Percentiles rank a stretch among this genome's conserved stretches.
Conservation (phyloP, 2,329 filamentous ascomycete species). For the Huntiella savannae region DNA sequence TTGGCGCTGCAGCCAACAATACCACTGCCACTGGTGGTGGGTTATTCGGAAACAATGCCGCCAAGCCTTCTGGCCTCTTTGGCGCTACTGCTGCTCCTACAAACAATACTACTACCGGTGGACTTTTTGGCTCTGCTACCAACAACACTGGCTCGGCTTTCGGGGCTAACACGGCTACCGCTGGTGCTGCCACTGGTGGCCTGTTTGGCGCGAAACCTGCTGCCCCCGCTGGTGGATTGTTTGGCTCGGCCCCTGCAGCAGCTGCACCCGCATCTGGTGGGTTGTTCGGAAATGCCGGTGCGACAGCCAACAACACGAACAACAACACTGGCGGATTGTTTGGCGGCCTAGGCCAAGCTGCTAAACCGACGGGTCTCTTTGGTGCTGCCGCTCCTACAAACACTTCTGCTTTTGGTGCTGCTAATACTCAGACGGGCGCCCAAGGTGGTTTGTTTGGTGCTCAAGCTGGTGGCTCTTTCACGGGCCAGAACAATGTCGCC, state of each 20-base stretch:
- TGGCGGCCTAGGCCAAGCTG: slow-evolving; percentile 13
- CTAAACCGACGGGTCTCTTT: slow-evolving; percentile 29
- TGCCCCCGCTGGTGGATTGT: slow-evolving; percentile 14
- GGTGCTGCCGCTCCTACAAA: slow-evolving; percentile 24
- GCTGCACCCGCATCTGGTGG: slow-evolving; percentile 15
- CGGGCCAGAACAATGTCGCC: slow-evolving; percentile 32
- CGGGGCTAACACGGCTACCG: slow-evolving; percentile 14
- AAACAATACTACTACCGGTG: slow-evolving; percentile 13
- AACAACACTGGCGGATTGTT: slow-evolving; percentile 22
- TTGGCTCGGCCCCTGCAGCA: slow-evolving; percentile 21
- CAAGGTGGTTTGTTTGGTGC: slow-evolving; percentile 26
- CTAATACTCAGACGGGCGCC: slow-evolving; percentile 26
- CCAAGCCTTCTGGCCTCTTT: slow-evolving; percentile 26
- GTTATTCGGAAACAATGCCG: slow-evolving; percentile 4
- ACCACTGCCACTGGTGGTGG: slow-evolving; percentile 15
- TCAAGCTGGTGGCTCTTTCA: slow-evolving; percentile 20
- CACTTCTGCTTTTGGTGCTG: slow-evolving; percentile 35
- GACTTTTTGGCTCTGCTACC: slow-evolving; percentile 22
- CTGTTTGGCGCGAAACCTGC: slow-evolving; percentile 23
- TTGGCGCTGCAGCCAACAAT: slow-evolving; percentile 17
- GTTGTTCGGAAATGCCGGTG: slow-evolving; percentile 21
- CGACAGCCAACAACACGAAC: slow-evolving; percentile 15
- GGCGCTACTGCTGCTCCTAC: slow-evolving; percentile 18
- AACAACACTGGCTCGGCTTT: slow-evolving; percentile 12
- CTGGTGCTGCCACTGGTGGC: slow-evolving; percentile 17